phyloP scores from a whole-genome alignment of 2,329 filamentous ascomycete species.

The Lecanosticta acicola region DNA sequence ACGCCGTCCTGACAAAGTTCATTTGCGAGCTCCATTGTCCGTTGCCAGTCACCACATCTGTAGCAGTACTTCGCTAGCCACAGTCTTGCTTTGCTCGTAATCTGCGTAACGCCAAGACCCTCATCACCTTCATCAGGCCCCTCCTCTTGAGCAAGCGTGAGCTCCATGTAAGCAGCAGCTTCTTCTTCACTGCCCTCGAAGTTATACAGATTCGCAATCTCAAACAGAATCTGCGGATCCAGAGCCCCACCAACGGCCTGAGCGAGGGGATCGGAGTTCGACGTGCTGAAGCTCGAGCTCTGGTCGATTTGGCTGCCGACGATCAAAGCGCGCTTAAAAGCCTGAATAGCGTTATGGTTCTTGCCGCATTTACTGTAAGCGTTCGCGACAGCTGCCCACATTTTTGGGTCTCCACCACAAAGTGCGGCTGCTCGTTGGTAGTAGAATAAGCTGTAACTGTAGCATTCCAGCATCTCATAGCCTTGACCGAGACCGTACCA shows the following conservation, averaged over 20 bases:
- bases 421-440: constrained; percentile 92
- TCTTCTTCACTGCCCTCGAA: constrained; percentile 69
- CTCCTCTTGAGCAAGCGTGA: constrained; percentile 87
- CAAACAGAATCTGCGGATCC: constrained; percentile 83
- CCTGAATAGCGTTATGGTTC: constrained; percentile 85
- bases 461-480: constrained; percentile 97
- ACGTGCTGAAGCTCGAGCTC: constrained; percentile 41
- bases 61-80: constrained; percentile 87
- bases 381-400: constrained; percentile 95
- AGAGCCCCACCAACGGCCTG: constrained; percentile 55
- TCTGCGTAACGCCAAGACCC: constrained; percentile 79
- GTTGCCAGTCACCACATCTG: constrained; percentile 64
- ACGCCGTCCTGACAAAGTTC: constrained; percentile 94
- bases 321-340: constrained; percentile 83
- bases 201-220: constrained; percentile 88
- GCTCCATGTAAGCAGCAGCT: constrained; percentile 89
- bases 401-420: constrained; percentile 93
- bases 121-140: constrained; percentile 48
- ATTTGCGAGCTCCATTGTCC: constrained; percentile 74
- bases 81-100: constrained; percentile 85
- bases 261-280: constrained; percentile 38
- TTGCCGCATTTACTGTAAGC: constrained; percentile 87
- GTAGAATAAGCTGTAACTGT: constrained; percentile 94
- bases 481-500: constrained; percentile 98
- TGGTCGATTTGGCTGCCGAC: constrained; percentile 81